Conservation (phyloP, 495 filamentous ascomycete species). For the Penicillium psychrofluorescens region DNA sequence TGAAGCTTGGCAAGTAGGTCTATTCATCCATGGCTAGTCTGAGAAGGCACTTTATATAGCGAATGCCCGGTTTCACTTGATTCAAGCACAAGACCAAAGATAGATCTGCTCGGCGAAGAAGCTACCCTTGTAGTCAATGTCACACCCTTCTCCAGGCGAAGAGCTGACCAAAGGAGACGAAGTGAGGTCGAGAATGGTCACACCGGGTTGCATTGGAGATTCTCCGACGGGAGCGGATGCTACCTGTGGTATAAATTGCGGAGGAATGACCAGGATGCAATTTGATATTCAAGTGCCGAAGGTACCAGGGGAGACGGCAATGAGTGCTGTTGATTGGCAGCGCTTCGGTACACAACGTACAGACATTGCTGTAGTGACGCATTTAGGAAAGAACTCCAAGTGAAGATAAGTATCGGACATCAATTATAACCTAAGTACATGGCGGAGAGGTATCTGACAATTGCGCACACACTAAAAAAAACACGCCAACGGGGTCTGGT, state of each 20-base stretch:
- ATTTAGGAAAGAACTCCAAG: too few species aligned
- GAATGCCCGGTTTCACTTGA: too few species aligned
- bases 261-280: background rate
- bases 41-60: too few species aligned
- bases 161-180: background rate
- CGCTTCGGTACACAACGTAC: too few species aligned
- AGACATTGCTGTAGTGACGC: too few species aligned
- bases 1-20: too few species aligned
- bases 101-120: background rate
- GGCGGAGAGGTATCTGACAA: constrained; percentile 36
- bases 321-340: too few species aligned
- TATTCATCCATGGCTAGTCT: too few species aligned
- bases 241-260: background rate
- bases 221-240: background rate
- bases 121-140: background rate
- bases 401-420: constrained; percentile 13
- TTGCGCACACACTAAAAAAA: constrained; percentile 4
- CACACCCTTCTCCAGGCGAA: background rate
- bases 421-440: constrained; percentile 27
- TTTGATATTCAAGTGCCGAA: background rate
- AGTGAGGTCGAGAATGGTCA: constrained; percentile 1
- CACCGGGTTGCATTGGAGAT: constrained; percentile 9
- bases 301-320: too few species aligned
- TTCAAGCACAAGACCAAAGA: background rate
- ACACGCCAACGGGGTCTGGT: constrained; percentile 7